phyloP scores from a whole-genome alignment of 2,329 filamentous ascomycete genomes.

The Dendryphion nanum region DNA sequence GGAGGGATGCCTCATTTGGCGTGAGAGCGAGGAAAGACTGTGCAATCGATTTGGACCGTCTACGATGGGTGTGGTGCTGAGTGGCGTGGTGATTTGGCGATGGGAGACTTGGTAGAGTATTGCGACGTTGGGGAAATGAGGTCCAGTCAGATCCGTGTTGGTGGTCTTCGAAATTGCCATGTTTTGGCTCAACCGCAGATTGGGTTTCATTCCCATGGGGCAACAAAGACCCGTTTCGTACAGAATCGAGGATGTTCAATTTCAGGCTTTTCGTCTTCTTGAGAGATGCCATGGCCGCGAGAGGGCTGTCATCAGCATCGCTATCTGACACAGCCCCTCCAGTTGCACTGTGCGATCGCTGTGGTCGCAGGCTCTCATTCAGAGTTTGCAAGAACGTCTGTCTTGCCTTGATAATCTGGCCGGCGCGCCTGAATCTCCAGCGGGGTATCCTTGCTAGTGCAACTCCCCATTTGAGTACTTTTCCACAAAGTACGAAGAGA shows the following conservation, averaged over 20 bases:
- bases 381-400: conserved; percentile 45
- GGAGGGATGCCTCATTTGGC: conserved; percentile 67
- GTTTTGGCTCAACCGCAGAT: conserved; percentile 30
- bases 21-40: conserved; percentile 80
- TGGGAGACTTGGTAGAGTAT: conserved; percentile 30
- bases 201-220: conserved; percentile 19
- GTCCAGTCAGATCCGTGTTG: conserved; percentile 3
- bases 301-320: conserved; percentile 45
- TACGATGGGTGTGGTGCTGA: conserved; percentile 18
- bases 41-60: conserved; percentile 31
- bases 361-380: conserved; percentile 33
- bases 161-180: conserved; percentile 12
- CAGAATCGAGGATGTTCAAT: conserved; percentile 22
- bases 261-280: conserved; percentile 29
- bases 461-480: conserved; percentile 79
- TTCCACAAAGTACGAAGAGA: conserved; percentile 69
- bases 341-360: conserved; percentile 19
- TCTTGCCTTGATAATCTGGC: conserved; percentile 42
- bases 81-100: conserved; percentile 21
- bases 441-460: conserved; percentile 82
- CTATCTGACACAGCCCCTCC: conserved; percentile 33
- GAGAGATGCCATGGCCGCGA: conserved; percentile 14
- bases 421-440: conserved; percentile 75
- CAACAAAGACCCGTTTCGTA: conserved; percentile 12
- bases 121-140: conserved; percentile 26